Evolutionary conservation across 768 basidiomycete species (phyloP), one percentile per base, ranked within the genome.

Genomic region (Tricholoma sp.): DNA sequence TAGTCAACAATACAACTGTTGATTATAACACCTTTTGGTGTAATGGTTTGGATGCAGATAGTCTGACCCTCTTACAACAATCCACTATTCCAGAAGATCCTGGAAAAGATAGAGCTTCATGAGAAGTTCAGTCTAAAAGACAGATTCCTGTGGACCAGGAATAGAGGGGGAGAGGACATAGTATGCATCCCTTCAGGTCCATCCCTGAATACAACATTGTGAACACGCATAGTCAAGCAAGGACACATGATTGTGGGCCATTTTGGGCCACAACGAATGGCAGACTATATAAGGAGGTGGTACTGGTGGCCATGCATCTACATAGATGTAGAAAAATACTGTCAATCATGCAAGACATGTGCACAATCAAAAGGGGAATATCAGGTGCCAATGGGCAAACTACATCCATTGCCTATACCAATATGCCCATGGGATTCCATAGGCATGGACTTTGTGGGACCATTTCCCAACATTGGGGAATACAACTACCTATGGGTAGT

Each of bases 241-340:
- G 70, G 67, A 0, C 74, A 77, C 50, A 7, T 9, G 0, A 57
- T 63, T 0, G 56, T 78, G 0, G 76, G 74, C 0, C 74, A 76
- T 46, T 68, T 72, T 21, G 66, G 72, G 0, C 14, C 49, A 1
- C 61, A 67, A 5, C 53, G 62, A 31, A 77, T 69, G 0, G 11
- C 56, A 0, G 64, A 67, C 0, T 75, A 75, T 43, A 37, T 76
- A 0, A 56, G 70, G 0, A 54, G 52, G 69, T 2, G 65, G 64
- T 55, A 61, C 67, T 53, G 52, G 52, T 53, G 52, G 58, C 65
- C 57, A 34, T 19, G n/a, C 45, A 63, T 52, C 61, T 67, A 58
- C 61, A 41, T 27, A 14, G 52, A 63, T 35, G 21, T 51, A 5
- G 50, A 51, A 4, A 51, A 51, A 16, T 51, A 18, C n/a, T 51